Percentiles rank a stretch among this genome's conserved stretches.
Evolutionary conservation across 805 yeast genomes (phyloP).

Genomic region (Candida oleophila): DNA sequence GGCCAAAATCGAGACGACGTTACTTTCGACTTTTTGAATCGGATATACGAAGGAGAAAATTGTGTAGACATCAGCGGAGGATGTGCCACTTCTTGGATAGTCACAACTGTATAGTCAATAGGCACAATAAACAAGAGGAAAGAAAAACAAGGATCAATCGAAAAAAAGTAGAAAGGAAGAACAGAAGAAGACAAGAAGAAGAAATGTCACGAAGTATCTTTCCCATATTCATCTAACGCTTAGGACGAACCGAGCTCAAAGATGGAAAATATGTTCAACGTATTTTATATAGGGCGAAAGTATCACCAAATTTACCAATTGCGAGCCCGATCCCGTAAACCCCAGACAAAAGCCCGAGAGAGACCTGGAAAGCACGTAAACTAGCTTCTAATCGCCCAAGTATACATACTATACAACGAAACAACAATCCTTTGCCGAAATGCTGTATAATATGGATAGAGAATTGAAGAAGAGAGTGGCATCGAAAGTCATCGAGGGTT

Average conservation of each 20-base stretch:
- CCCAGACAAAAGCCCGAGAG: background rate
- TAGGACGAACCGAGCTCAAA: constrained; percentile 38
- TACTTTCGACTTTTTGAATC: constrained; percentile 37
- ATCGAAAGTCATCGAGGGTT: background rate
- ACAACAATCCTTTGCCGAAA: background rate
- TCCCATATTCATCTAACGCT: constrained; percentile 72
- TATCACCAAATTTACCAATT: constrained; percentile 34
- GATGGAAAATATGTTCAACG: constrained; percentile 83
- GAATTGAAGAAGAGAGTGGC: background rate
- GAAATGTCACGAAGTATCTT: constrained; percentile 69
- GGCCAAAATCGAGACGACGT: constrained; percentile 19
- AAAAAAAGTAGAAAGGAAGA: constrained; percentile 4
- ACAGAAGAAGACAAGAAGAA: background rate
- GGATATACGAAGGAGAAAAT: constrained; percentile 18
- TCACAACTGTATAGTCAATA: too few species aligned
- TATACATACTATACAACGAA: background rate
- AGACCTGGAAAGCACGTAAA: background rate
- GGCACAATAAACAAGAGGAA: too few species aligned
- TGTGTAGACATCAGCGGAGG: constrained; percentile 41
- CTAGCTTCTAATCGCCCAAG: constrained; percentile 7
- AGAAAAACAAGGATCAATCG: background rate
- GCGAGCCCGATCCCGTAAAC: background rate
- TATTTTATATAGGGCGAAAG: constrained; percentile 61
- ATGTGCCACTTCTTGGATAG: constrained; percentile 68
- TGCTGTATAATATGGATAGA: background rate